Percentiles rank a stretch among this genome's conserved stretches.
Evolutionary conservation across 768 basidiomycete genomes (phyloP).

Genomic region (Inosperma sp.): DNA sequence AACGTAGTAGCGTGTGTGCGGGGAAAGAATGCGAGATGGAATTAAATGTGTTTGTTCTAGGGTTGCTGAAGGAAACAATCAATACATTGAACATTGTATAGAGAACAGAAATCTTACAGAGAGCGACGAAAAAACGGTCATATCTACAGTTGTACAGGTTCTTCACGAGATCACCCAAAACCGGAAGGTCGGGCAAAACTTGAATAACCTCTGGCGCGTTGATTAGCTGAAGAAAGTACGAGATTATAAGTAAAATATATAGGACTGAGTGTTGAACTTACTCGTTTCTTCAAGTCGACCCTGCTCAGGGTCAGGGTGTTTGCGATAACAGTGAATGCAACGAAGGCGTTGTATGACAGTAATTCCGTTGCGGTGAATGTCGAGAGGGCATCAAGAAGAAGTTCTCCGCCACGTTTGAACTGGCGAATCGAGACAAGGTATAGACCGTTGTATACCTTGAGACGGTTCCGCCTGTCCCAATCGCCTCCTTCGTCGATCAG

Average conservation of each 20-base stretch:
- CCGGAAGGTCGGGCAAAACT: conserved; percentile 79
- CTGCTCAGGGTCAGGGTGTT: conserved; percentile 70
- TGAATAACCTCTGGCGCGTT: conserved; percentile 82
- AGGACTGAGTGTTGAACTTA: conserved; percentile 24
- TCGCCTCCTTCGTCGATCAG: no score
- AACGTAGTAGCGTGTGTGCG: conserved; percentile 85
- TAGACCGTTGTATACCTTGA: conserved; percentile 91
- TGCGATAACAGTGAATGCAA: conserved; percentile 73
- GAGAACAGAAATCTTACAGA: conserved; percentile 60
- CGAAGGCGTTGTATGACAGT: no score
- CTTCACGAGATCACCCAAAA: conserved; percentile 76
- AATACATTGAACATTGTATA: conserved; percentile 93
- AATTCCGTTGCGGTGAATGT: no score
- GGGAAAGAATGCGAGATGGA: conserved; percentile 77
- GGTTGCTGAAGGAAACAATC: no score
- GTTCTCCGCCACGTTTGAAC: conserved; percentile 77
- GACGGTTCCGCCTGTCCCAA: no score
- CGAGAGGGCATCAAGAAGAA: conserved; percentile 85
- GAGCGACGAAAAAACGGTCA: conserved; percentile 85
- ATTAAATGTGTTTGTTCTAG: no score
- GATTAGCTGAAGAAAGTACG: conserved; percentile 55
- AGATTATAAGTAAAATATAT: neutral
- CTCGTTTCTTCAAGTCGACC: conserved; percentile 90
- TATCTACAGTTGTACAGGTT: conserved; percentile 92
- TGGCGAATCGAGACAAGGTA: conserved; percentile 83